A percentile compares a stretch with the other conserved stretches of the same genome.
Evolutionary conservation across 2,329 filamentous ascomycete species (phyloP).

Genomic region (Trematosphaeria pertusa): DNA sequence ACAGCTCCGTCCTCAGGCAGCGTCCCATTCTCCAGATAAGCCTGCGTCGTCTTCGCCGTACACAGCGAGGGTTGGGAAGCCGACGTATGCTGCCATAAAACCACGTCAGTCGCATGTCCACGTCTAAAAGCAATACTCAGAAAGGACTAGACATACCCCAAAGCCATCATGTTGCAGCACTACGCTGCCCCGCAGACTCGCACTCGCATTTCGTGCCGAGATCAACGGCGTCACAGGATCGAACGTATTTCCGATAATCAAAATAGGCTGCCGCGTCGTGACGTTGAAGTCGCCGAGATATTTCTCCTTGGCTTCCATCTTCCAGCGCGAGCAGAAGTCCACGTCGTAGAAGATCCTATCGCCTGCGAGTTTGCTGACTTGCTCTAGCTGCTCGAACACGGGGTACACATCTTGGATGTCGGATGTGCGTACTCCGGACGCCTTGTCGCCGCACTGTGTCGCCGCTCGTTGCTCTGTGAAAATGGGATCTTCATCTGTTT

Average conservation of each 20-base stretch:
- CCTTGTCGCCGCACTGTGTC: no score
- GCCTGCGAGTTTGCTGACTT: conserved; percentile 7
- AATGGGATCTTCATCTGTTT: no score
- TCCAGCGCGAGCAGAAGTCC: conserved; percentile 13
- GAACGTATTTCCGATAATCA: conserved; percentile 6
- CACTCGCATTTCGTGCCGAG: conserved; percentile 2
- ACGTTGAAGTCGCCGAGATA: conserved; percentile 12
- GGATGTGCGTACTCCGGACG: no score
- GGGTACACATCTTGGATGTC: conserved; percentile 5
- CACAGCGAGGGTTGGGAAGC: no score
- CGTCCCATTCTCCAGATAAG: no score
- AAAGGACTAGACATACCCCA: conserved; percentile 9
- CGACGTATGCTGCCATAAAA: no score
- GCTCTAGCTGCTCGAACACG: not conserved
- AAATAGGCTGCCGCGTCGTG: conserved; percentile 14
- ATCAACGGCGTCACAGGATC: conserved; percentile 3
- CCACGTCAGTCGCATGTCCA: no score
- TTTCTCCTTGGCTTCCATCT: conserved; percentile 10
- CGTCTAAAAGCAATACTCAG: no score
- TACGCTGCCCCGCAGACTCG: conserved; percentile 6
- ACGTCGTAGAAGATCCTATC: not conserved
- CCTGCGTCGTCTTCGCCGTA: no score
- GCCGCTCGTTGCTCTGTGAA: no score
- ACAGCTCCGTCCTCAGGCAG: no score
- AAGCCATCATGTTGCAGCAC: conserved; percentile 7